A percentile compares a stretch with the other conserved stretches of the same genome.
Conservation (phyloP, 2,329 filamentous ascomycete species). For the Pseudogymnoascus pannorum region DNA sequence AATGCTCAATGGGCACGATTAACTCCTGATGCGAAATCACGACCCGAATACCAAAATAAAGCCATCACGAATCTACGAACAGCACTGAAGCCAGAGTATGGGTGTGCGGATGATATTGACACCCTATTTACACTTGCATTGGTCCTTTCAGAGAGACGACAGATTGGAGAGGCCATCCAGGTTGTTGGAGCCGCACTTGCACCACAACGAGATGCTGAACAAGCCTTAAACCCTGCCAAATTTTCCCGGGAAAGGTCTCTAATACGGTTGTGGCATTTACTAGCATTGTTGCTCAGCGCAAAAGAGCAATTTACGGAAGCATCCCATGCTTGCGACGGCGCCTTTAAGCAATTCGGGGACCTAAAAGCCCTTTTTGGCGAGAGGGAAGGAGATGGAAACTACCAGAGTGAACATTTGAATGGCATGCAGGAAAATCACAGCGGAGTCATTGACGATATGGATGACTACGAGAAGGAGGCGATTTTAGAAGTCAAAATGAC, state of each 20-base stretch:
- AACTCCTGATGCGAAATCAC: conserved; percentile 66
- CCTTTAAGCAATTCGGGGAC: conserved; percentile 81
- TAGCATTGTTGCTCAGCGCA: conserved; percentile 78
- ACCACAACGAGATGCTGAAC: conserved; percentile 35
- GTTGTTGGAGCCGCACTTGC: conserved; percentile 71
- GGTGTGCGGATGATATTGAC: conserved; percentile 61
- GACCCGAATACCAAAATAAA: conserved; percentile 67
- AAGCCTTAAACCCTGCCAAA: conserved; percentile 31
- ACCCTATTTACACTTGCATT: conserved; percentile 74
- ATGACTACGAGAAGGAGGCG: conserved; percentile 73
- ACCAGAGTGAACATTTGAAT: conserved; percentile 61
- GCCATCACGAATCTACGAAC: conserved; percentile 70
- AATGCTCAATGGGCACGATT: conserved; percentile 81
- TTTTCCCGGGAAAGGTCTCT: conserved; percentile 50
- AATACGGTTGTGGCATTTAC: conserved; percentile 84
- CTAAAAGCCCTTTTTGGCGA: conserved; percentile 62
- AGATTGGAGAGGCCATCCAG: conserved; percentile 73
- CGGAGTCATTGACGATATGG: conserved; percentile 64
- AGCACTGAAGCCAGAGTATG: conserved; percentile 60
- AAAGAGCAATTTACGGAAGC: conserved; percentile 79
- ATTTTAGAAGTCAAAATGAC: conserved; percentile 96
- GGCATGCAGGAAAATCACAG: conserved; percentile 26
- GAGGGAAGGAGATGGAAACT: conserved; percentile 40
- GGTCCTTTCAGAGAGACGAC: conserved; percentile 81
- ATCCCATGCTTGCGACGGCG: conserved; percentile 76